Conservation (phyloP, 768 basidiomycete species). For the Tricholoma saponaceum region DNA sequence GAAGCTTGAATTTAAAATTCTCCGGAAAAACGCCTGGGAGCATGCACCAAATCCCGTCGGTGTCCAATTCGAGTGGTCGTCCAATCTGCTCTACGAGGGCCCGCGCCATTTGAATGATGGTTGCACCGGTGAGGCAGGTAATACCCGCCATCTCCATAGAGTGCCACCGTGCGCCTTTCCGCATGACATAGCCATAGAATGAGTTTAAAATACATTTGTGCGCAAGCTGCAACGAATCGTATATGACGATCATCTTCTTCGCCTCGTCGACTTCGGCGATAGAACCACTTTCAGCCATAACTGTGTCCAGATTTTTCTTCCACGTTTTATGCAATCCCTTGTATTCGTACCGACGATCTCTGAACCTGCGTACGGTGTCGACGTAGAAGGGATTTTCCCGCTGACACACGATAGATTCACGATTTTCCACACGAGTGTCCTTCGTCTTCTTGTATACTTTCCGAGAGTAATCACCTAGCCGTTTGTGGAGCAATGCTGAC, state of each 20-base stretch:
- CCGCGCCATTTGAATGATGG: conserved; percentile 98
- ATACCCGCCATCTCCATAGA: conserved; percentile 99
- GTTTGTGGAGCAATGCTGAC: conserved; percentile 90
- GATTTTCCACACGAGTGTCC: conserved; percentile 92
- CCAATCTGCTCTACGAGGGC: conserved; percentile 97
- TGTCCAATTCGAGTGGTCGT: conserved; percentile 94
- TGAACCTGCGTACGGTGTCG: conserved; percentile 94
- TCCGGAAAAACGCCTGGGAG: conserved; percentile 96
- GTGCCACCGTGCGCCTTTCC: conserved; percentile 98
- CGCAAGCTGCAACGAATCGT: conserved; percentile 96
- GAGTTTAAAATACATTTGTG: conserved; percentile 99
- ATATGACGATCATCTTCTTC: conserved; percentile 97
- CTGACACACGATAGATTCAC: conserved; percentile 95
- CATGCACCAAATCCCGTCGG: conserved; percentile 99
- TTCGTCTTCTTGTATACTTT: conserved; percentile 99
- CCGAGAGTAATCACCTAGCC: conserved; percentile 95
- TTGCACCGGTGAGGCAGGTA: conserved; percentile 95
- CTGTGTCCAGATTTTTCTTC: conserved; percentile 94
- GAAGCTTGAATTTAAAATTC: conserved; percentile 93
- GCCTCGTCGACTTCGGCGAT: conserved; percentile 93
- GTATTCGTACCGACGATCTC: conserved; percentile 98
- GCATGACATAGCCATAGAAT: conserved; percentile 99
- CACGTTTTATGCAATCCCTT: conserved; percentile 98
- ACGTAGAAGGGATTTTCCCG: conserved; percentile 98
- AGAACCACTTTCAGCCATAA: conserved; percentile 60